Conservation (phyloP, 2,329 filamentous ascomycete species). For the Emmonsiellopsis sp. region DNA sequence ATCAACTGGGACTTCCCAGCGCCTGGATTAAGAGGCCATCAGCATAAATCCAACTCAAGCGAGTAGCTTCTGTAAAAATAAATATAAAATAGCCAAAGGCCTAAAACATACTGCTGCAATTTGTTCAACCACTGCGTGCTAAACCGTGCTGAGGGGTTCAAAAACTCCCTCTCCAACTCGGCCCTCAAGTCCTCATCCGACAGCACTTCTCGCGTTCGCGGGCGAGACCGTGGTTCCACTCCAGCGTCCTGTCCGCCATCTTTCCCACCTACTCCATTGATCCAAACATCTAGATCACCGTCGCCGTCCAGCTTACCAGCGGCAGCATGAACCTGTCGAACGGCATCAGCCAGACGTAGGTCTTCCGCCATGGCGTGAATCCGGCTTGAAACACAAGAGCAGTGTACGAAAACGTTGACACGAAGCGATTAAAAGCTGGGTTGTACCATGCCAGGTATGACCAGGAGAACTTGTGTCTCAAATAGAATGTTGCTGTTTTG, state of each 20-base stretch:
- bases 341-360: neutral
- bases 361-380: neutral
- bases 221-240: neutral
- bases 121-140: constrained; percentile 78
- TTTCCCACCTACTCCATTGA: neutral
- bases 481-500: too few species aligned
- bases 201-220: constrained; percentile 22
- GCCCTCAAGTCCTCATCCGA: constrained; percentile 55
- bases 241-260: constrained; percentile 3
- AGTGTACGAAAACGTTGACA: neutral
- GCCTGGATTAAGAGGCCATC: constrained; percentile 24
- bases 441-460: too few species aligned
- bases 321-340: neutral
- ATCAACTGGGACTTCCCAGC: constrained; percentile 75
- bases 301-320: neutral
- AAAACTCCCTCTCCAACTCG: constrained; percentile 65
- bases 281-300: neutral
- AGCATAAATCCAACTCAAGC: constrained; percentile 4
- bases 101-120: constrained; percentile 60
- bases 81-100: neutral
- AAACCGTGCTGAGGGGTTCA: constrained; percentile 72
- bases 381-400: neutral
- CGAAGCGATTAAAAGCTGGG: neutral
- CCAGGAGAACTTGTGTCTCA: too few species aligned
- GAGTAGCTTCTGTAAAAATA: neutral